Evolutionary conservation across 164 flowering plant species (phyloP).

Genomic region (Kalanchoe fedtschenkoi): DNA sequence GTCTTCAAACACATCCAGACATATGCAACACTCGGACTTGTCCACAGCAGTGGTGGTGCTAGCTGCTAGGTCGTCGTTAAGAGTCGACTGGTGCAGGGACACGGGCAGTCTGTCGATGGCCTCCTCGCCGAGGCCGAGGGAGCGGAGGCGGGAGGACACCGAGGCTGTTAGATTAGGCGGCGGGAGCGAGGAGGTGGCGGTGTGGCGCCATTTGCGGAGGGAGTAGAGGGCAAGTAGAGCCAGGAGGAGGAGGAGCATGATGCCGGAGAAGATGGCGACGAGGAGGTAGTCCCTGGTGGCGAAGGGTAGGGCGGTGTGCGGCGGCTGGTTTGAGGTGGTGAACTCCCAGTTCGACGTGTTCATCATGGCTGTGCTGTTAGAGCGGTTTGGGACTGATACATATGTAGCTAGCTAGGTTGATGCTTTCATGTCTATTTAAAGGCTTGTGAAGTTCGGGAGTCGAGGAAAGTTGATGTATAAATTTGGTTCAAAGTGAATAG

Average conservation of each 20-base stretch:
- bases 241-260: constrained; percentile 28
- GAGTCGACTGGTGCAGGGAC: constrained; percentile 14
- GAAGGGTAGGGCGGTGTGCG: not conserved
- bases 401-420: no score
- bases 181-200: constrained; percentile 5
- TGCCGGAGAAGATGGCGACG: constrained; percentile 30
- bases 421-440: no score
- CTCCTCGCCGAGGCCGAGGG: constrained; percentile 22
- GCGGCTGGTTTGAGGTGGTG: not conserved
- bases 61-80: not conserved
- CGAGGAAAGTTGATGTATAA: no score
- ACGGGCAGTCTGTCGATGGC: constrained; percentile 38
- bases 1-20: constrained; percentile 42
- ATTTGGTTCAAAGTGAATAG: no score
- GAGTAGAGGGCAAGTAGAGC: constrained; percentile 46
- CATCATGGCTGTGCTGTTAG: not conserved
- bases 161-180: not conserved
- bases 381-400: no score
- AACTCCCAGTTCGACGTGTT: not conserved
- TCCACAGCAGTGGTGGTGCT: not conserved
- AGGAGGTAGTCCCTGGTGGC: constrained; percentile 15
- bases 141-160: not conserved
- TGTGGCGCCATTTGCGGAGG: constrained; percentile 24
- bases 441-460: no score
- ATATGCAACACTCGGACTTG: constrained; percentile 84